Conservation (phyloP, 2,329 filamentous ascomycete species). For the Claviceps purpurea region DNA sequence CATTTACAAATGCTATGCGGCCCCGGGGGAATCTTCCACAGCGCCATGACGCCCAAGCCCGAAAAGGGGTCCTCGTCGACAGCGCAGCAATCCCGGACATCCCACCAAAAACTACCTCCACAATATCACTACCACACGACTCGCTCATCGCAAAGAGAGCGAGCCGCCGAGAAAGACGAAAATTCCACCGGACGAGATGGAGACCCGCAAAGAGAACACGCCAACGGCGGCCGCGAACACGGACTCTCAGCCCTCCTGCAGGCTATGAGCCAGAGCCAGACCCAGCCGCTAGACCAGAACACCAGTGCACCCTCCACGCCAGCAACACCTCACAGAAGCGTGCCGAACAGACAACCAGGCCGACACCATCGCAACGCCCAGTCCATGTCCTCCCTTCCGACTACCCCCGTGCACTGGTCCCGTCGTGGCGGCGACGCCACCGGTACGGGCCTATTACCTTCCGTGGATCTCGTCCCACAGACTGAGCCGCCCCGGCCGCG, state of each 20-base stretch:
- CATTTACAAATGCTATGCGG: constrained; percentile 70
- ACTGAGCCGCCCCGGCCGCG: constrained; percentile 33
- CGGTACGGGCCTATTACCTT: constrained; percentile 39
- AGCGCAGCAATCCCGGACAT: constrained; percentile 29
- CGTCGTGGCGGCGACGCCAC: constrained; percentile 28
- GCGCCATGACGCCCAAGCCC: constrained; percentile 45
- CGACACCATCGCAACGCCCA: constrained; percentile 65
- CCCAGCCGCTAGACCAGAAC: constrained; percentile 23
- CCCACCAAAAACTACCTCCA: constrained; percentile 9
- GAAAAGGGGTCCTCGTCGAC: constrained; percentile 22
- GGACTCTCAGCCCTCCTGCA: constrained; percentile 70
- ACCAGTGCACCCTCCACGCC: constrained; percentile 65
- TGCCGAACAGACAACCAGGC: constrained; percentile 33
- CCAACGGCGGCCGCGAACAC: constrained; percentile 24
- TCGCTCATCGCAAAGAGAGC: constrained; percentile 13
- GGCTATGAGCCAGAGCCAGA: constrained; percentile 66
- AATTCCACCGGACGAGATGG: background rate
- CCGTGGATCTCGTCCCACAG: constrained; percentile 47
- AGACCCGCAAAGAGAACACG: constrained; percentile 16
- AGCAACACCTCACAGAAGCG: constrained; percentile 29
- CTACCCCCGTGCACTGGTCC: constrained; percentile 51
- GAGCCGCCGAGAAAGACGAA: background rate
- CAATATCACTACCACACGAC: constrained; percentile 31
- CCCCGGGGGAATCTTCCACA: constrained; percentile 54
- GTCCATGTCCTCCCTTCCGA: constrained; percentile 73